Conservation (phyloP, 306 rosid species). For the Cucumis melo region DNA sequence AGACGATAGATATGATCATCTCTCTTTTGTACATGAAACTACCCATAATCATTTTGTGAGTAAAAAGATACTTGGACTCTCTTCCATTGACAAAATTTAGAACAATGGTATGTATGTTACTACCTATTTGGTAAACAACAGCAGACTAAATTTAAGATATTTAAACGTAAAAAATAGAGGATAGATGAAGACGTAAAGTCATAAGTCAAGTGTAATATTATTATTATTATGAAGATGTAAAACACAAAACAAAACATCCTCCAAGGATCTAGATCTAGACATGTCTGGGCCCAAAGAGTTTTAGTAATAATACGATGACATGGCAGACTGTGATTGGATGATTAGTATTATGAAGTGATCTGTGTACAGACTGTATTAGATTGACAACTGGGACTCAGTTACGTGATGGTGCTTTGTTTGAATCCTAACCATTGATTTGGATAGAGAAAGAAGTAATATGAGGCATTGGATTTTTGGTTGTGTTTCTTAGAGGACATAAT, state of each 20-base stretch:
- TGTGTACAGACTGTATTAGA: not conserved
- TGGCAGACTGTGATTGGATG: not conserved
- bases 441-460: not conserved
- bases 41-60: not conserved
- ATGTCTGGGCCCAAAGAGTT: not conserved
- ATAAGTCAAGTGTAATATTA: too few species aligned
- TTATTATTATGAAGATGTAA: not conserved
- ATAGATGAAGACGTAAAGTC: not conserved
- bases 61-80: too few species aligned
- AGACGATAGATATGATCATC: not conserved
- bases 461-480: slow-evolving; percentile 5
- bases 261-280: slow-evolving; percentile 1
- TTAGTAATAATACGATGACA: not conserved
- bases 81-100: too few species aligned
- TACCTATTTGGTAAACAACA: too few species aligned
- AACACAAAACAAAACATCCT: slow-evolving; percentile 1
- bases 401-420: not conserved
- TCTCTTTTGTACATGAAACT: not conserved
- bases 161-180: too few species aligned
- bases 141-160: too few species aligned
- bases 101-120: too few species aligned
- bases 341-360: not conserved
- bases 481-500: not conserved
- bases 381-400: not conserved
- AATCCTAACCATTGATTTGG: not conserved